Evolutionary conservation across 2,329 filamentous ascomycete species (phyloP), one percentile per base, ranked within the genome.

Genomic region (Exophiala bonariae): DNA sequence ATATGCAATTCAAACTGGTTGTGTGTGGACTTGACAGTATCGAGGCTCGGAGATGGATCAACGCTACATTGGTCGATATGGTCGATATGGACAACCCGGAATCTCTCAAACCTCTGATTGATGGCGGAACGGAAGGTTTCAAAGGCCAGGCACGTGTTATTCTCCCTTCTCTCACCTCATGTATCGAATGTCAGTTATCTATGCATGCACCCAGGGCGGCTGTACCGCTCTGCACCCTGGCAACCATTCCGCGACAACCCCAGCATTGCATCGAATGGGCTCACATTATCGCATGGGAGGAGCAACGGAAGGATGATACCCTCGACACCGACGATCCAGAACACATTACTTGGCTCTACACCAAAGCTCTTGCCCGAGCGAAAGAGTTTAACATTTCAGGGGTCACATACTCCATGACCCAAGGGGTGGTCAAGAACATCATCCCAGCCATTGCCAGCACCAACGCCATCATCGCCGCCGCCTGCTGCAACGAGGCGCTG

Each of bases 231-330:
- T 99, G 93, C 68, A 99, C 93, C 3, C 84, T 99, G 48, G 93
- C 93, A 13, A 95, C 89, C 14, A 97, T 99, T 58, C 93, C 93
- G 8, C 87, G 93, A 11, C 93, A 99, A 65, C 93, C 93, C 1
- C 91, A 97, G 66, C 93, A 99, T 71, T 99, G 93, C 66, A 88
- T 99, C 62, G 93, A 99, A 71, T 99, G 93, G 93, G 95, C 93
- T 0, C 92, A 97, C 66, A 86, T 97, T 63, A 96, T 99, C 54
- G 93, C 93, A 32, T 99, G 93, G 93, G 90, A 96, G 53, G 81
- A 86, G 58, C 83, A 89, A 62, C 85, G 86, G 64, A 87, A 86
- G 54, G 95, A 92, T 57, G 84, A 90, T 14, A 78, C 81, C 28
- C 85, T 99, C 38, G 93, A 99, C 70, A 96, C 89, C 59, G 95